These are phyloP conservation scores for Teratosphaeriaceae sp. DNA, from an alignment of 2,329 filamentous ascomycete species.

Conservation along the genomic window DNA sequence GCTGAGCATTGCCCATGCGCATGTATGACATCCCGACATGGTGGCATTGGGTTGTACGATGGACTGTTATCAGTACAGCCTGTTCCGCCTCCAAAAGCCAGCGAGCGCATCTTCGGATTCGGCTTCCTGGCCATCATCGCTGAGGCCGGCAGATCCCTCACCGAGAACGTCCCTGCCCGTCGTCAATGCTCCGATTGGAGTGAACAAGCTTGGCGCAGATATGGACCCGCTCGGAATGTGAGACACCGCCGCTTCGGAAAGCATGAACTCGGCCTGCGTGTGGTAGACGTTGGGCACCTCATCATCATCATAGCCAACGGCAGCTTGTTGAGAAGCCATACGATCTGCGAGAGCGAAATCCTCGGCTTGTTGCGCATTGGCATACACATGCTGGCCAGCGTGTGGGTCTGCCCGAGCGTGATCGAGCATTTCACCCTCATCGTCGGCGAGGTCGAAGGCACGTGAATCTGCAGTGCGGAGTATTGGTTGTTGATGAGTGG, in stretches of 20 bases:
- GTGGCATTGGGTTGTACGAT: too few species aligned
- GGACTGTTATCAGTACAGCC: constrained; percentile 39
- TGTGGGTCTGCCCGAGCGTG: constrained; percentile 1
- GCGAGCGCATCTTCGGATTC: constrained; percentile 16
- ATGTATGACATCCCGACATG: too few species aligned
- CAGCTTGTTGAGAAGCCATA: constrained; percentile 4
- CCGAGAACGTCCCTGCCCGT: constrained; percentile 2
- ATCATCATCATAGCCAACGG: neutral
- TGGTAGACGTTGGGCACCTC: neutral
- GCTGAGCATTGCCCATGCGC: too few species aligned
- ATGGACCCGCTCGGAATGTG: neutral
- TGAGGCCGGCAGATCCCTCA: neutral
- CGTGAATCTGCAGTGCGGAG: neutral
- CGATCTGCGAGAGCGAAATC: constrained; percentile 7
- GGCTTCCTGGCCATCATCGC: neutral
- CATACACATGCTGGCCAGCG: constrained; percentile 1
- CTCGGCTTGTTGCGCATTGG: constrained; percentile 11
- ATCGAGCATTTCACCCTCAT: constrained; percentile 12
- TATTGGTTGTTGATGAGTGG: too few species aligned
- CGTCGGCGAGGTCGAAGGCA: neutral
- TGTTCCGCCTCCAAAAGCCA: constrained; percentile 41
- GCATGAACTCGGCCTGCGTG: too few species aligned
- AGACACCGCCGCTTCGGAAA: constrained; percentile 1
- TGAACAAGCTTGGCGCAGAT: neutral
- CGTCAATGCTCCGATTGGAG: too few species aligned